Percentiles rank a stretch among this genome's conserved stretches.
Conservation (phyloP, 352 stramenopile genomes). For the Globisporangium cylindrosporum region DNA sequence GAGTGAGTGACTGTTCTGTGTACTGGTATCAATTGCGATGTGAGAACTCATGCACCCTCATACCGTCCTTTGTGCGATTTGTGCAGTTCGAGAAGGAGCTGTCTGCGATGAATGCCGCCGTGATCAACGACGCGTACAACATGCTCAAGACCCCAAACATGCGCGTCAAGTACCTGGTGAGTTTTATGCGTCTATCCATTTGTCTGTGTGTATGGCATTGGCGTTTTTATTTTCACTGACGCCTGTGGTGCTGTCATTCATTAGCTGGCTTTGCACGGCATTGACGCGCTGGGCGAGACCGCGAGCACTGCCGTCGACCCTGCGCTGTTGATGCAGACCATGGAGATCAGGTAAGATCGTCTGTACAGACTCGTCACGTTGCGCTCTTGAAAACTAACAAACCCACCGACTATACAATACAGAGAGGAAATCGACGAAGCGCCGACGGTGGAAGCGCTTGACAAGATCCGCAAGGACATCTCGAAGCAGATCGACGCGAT, state of each 20-base stretch:
- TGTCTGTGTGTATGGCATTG: neutral
- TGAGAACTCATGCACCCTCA: neutral
- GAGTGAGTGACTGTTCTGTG: neutral
- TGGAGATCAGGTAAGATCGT: slow-evolving; percentile 68
- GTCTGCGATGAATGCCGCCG: slow-evolving; percentile 69
- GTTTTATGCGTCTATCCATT: neutral
- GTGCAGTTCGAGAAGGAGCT: slow-evolving; percentile 76
- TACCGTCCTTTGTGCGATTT: neutral
- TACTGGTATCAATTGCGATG: neutral
- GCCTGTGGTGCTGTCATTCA: neutral
- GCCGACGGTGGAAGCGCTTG: slow-evolving; percentile 37
- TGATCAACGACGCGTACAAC: slow-evolving; percentile 87
- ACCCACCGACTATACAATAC: neutral
- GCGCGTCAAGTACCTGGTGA: slow-evolving; percentile 81
- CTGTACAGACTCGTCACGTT: neutral
- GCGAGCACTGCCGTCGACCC: slow-evolving; percentile 74
- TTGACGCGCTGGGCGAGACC: slow-evolving; percentile 76
- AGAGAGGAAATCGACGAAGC: slow-evolving; percentile 80
- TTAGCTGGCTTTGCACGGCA: slow-evolving; percentile 74
- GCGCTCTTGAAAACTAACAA: neutral
- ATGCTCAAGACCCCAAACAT: slow-evolving; percentile 86
- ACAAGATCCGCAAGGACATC: slow-evolving; percentile 59
- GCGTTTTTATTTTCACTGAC: neutral
- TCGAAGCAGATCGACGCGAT: slow-evolving; percentile 68
- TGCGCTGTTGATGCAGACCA: slow-evolving; percentile 77